These are phyloP conservation scores for Cordyceps farinosa DNA, from an alignment of 2,329 filamentous ascomycete species.

Conservation along the genomic window DNA sequence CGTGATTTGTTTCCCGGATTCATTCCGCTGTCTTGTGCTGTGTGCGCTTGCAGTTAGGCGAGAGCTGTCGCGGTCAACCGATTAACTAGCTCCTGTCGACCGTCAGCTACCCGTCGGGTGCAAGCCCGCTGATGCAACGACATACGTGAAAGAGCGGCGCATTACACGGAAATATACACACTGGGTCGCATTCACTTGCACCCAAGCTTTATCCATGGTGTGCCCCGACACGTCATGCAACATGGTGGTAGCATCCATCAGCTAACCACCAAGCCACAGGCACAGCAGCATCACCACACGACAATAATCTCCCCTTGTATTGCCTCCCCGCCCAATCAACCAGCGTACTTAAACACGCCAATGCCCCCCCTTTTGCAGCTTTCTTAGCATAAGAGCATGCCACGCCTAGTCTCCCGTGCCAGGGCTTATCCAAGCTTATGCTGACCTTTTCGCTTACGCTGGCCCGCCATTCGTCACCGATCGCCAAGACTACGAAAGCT, in stretches of 20 bases:
- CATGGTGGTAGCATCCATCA: conserved; percentile 11
- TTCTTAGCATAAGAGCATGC: background rate
- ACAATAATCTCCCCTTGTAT: background rate
- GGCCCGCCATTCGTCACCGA: conserved; percentile 1
- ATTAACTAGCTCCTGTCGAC: background rate
- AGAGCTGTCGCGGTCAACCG: background rate
- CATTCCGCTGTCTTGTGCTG: background rate
- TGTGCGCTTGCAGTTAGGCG: background rate
- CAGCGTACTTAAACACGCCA: background rate
- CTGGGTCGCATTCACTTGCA: background rate
- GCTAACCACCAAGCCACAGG: background rate
- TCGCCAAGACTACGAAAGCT: background rate
- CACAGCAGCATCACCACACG: conserved; percentile 8
- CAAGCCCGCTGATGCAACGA: background rate
- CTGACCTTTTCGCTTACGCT: conserved; percentile 16
- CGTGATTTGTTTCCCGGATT: background rate
- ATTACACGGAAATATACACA: background rate
- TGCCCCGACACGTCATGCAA: conserved; percentile 8
- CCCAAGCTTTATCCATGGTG: background rate
- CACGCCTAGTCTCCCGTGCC: background rate
- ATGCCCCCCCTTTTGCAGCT: background rate
- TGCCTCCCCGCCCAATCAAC: background rate
- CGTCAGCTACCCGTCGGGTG: background rate
- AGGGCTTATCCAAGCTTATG: conserved; percentile 16
- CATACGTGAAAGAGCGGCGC: background rate